Base-by-base conservation (phyloP, 306 rosid species). In the Calophaca sinica region DNA sequence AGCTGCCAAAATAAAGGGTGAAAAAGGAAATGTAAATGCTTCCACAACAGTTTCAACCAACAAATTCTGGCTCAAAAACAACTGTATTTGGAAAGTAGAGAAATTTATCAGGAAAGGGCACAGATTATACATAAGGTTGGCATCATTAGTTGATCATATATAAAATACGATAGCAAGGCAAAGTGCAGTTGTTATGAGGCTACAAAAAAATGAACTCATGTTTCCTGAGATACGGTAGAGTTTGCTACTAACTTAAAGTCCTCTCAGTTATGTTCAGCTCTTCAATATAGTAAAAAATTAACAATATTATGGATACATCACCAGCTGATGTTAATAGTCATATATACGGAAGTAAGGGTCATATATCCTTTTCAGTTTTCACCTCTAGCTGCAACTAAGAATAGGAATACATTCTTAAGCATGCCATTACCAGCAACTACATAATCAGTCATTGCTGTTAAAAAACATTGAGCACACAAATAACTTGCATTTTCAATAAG, bases 341-440 rank as follows among this genome's bases (percentile, higher is more conserved):
- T 20, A n/a, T 45, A 10, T 44, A n/a, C 33, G 11, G 15, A 62
- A 41, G 6, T 12, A 45, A 20, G 41, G 44, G 59, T 44, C 13
- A 32, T 41, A 44, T 61, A 72, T 29, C 65, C 55, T 58, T 50
- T 68, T 32, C 46, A 42, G 31, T 64, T 68, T 41, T 45, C 58
- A 64, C 32, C 57, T 14, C 60, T 39, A 20, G 26, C 46, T 36
- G 46, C 62, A 48, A 48, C 60, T 15, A 45, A 68, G 42, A 61
- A 68, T 20, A 51, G 51, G 52, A 75, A 44, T 9, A 31, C 39
- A 10, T 32, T 58, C 32, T 68, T 52, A 62, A 74, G 66, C 72
- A 80, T 33, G 52, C 44, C 57, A 65, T 4, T 46, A 73, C 42
- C 65, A 71, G 72, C 59, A 52, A 52, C 78, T 72, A 63, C 68